phyloP scores from a whole-genome alignment of 2,329 filamentous ascomycete species.

The Teratosphaeria zuluensis region DNA sequence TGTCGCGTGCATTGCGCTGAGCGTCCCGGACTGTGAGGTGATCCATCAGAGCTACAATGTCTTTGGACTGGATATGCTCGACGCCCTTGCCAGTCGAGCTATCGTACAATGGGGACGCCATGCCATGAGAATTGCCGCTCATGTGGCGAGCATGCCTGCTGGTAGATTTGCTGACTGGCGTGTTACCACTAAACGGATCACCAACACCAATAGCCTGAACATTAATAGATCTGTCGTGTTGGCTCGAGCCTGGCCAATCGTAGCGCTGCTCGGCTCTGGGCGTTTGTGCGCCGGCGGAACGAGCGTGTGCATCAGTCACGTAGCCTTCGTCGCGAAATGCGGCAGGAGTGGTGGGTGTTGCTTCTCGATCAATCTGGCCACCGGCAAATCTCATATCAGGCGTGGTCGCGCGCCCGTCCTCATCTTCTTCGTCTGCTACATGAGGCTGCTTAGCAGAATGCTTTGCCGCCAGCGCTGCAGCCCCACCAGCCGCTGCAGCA shows the following conservation, averaged over 20 bases:
- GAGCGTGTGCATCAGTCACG: slow-evolving; percentile 60
- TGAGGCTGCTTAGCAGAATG: slow-evolving; percentile 28
- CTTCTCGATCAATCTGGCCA: slow-evolving; percentile 8
- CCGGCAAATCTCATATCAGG: slow-evolving; percentile 20
- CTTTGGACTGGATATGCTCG: slow-evolving; percentile 87
- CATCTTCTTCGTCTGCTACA: slow-evolving; percentile 20
- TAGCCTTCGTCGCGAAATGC: slow-evolving; percentile 79
- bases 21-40: slow-evolving; percentile 96
- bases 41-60: slow-evolving; percentile 96
- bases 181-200: slow-evolving; percentile 53
- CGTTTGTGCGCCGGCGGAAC: slow-evolving; percentile 36
- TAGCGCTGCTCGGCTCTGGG: slow-evolving; percentile 32
- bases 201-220: slow-evolving; percentile 29
- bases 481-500: slow-evolving; percentile 18
- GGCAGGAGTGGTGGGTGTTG: slow-evolving; percentile 43
- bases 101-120: slow-evolving; percentile 84
- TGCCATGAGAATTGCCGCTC: slow-evolving; percentile 85
- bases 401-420: slow-evolving; percentile 28
- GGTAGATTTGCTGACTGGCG: slow-evolving; percentile 21
- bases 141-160: slow-evolving; percentile 54
- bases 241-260: slow-evolving; percentile 49
- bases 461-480: slow-evolving; percentile 15
- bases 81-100: slow-evolving; percentile 77
- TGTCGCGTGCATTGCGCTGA: slow-evolving; percentile 89
- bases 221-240: slow-evolving; percentile 43